A percentile compares a stretch with the other conserved stretches of the same genome.
phyloP scores from a whole-genome alignment of 164 flowering plant species.

The Aristolochia californica region DNA sequence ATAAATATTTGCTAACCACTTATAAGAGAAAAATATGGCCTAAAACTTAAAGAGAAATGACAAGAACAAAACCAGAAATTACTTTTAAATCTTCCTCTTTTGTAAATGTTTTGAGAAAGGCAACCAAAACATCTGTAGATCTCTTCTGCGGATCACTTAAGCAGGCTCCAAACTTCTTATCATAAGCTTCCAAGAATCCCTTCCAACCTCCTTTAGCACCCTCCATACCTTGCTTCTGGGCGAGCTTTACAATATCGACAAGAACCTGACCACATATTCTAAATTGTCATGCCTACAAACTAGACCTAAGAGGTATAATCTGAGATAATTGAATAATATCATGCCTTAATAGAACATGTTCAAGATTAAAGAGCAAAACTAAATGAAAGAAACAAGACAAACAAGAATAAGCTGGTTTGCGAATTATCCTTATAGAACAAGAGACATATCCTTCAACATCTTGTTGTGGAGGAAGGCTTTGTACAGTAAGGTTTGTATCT shows the following conservation, averaged over 20 bases:
- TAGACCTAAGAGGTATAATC: too few species aligned
- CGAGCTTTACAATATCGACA: conserved; percentile 55
- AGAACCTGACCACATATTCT: conserved; percentile 34
- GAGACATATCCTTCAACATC: too few species aligned
- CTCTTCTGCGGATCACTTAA: conserved; percentile 71
- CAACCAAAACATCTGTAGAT: conserved; percentile 36
- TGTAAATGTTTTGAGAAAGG: conserved; percentile 57
- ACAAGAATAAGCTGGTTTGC: too few species aligned
- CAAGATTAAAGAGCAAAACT: too few species aligned
- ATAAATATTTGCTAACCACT: background rate
- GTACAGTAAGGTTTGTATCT: too few species aligned
- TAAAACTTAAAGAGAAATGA: background rate
- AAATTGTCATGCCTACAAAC: too few species aligned
- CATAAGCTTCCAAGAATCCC: conserved; percentile 44
- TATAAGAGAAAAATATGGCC: too few species aligned
- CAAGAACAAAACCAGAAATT: background rate
- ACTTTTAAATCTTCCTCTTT: conserved; percentile 55
- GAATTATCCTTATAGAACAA: too few species aligned
- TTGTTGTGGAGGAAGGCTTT: too few species aligned
- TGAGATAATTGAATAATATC: too few species aligned
- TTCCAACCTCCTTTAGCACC: conserved; percentile 78
- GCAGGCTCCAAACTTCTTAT: conserved; percentile 45
- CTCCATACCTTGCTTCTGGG: conserved; percentile 50
- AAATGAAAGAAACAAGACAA: too few species aligned
- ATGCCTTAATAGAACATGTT: too few species aligned